Evolutionary conservation across 2,329 filamentous ascomycete species (phyloP), one percentile per base, ranked within the genome.

Genomic region (Chaetomium globosum): DNA sequence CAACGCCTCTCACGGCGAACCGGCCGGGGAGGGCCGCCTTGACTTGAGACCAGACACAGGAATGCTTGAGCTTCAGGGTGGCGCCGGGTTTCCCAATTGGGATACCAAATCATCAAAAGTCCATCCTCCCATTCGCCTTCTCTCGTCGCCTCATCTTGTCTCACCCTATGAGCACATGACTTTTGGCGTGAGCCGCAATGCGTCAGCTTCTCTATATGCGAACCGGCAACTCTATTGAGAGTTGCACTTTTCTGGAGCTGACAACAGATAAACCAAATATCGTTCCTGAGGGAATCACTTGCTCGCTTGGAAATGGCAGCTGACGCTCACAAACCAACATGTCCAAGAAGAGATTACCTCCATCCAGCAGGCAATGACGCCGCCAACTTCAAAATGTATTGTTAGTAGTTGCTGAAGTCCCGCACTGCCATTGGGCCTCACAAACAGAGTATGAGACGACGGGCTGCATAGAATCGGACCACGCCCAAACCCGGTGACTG

Each of bases 401-500:
- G 5, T 48, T 48, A 48, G 46, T n/a, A 28, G 5, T 12, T 3
- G 39, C 19, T 12, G 19, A 23, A 21, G 56, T 54, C 8, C 49
- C 4, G 43, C n/a, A 5, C 23, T 57, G 36, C 31, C 59, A 62
- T 65, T 65, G 53, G 58, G 16, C 7, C 58, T 23, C 16, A 9
- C 6, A 12, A 9, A 54, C 49, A 43, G 21, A 61, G 23, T 26
- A 58, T 52, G 46, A 19, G 13, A 13, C 12, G 13, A 9, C 8
- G 30, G 33, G 7, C 31, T 61, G 59, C 63, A 65, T 54, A 46
- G 51, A 26, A 43, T 16, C 39, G 30, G 19, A 36, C 56, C 30
- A 66, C 64, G 23, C 39, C 39, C 52, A 26, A 16, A 36, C 23
- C 23, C 16, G 26, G 43, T 53, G 31, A 21, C 8, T 8, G 3